phyloP scores from a whole-genome alignment of 306 rosid genomes.

The Vicia sativa region DNA sequence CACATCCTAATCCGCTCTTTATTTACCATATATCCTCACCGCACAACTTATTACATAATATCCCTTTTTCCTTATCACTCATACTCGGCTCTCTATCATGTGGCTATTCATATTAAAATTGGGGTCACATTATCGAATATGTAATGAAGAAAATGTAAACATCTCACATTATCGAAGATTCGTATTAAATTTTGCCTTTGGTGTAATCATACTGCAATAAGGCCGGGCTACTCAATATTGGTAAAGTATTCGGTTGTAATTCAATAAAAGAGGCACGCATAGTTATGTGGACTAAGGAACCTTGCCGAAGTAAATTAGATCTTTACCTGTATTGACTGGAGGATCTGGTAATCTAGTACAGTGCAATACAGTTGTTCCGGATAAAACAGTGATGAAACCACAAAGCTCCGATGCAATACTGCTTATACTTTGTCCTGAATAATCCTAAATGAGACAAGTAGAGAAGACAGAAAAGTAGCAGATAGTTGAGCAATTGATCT shows the following conservation, averaged over 20 bases:
- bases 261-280: slow-evolving; percentile 7
- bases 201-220: slow-evolving; percentile 6
- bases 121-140: slow-evolving; percentile 32
- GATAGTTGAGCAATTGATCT: slow-evolving; percentile 29
- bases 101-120: slow-evolving; percentile 8
- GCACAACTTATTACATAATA: too few relatives aligned
- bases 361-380: slow-evolving; percentile 86
- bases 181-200: slow-evolving; percentile 20
- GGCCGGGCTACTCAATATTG: slow-evolving; percentile 15
- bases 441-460: slow-evolving; percentile 61
- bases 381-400: slow-evolving; percentile 84
- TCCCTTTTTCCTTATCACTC: too few relatives aligned
- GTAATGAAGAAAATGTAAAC: slow-evolving; percentile 38
- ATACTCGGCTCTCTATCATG: too few relatives aligned
- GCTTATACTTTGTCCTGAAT: slow-evolving; percentile 86
- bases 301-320: slow-evolving; percentile 22
- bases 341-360: slow-evolving; percentile 75
- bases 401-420: slow-evolving; percentile 86
- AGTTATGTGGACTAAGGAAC: slow-evolving; percentile 18
- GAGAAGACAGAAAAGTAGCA: slow-evolving; percentile 29
- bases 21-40: too few relatives aligned
- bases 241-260: slow-evolving; percentile 16
- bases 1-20: too few relatives aligned
- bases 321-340: slow-evolving; percentile 64
- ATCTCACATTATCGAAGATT: slow-evolving; percentile 31